phyloP scores from a whole-genome alignment of 2,329 filamentous ascomycete species.

The Paracoccidioides brasiliensis region DNA sequence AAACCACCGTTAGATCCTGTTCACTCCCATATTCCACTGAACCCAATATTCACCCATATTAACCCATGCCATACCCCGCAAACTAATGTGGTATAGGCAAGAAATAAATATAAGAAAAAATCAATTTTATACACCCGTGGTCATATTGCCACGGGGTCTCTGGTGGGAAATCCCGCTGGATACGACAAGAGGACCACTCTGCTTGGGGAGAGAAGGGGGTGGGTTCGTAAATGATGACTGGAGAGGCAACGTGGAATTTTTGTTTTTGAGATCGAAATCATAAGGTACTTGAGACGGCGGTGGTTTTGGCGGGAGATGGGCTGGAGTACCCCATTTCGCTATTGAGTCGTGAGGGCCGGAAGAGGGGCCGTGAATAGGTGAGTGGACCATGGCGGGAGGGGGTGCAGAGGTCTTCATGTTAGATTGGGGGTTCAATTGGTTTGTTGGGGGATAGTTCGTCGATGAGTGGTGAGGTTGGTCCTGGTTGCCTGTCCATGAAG shows the following conservation, averaged over 20 bases:
- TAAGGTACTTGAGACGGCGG: constrained; percentile 35
- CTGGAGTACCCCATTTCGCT: constrained; percentile 39
- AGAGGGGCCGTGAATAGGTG: constrained; percentile 13
- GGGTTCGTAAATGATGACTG: constrained; percentile 12
- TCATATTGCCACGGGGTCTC: background rate
- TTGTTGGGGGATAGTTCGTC: background rate
- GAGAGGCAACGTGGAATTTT: constrained; percentile 12
- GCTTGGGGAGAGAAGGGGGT: constrained; percentile 12
- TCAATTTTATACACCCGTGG: background rate
- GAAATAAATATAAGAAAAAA: background rate
- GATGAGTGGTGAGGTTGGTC: background rate
- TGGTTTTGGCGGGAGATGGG: constrained; percentile 38
- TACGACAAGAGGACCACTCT: constrained; percentile 18
- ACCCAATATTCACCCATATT: background rate
- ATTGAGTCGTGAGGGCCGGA: constrained; percentile 23
- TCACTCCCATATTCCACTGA: background rate
- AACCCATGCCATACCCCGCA: background rate
- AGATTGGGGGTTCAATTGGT: background rate
- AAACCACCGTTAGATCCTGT: background rate
- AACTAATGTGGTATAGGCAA: background rate
- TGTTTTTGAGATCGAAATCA: constrained; percentile 28
- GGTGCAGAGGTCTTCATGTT: constrained; percentile 11
- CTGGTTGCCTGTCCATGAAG: background rate
- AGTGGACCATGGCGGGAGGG: constrained; percentile 8
- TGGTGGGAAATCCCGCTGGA: constrained; percentile 6